A percentile compares a stretch with the other conserved stretches of the same genome.
Conservation (phyloP, 345 rosid genomes). For the Garcia nutans region DNA sequence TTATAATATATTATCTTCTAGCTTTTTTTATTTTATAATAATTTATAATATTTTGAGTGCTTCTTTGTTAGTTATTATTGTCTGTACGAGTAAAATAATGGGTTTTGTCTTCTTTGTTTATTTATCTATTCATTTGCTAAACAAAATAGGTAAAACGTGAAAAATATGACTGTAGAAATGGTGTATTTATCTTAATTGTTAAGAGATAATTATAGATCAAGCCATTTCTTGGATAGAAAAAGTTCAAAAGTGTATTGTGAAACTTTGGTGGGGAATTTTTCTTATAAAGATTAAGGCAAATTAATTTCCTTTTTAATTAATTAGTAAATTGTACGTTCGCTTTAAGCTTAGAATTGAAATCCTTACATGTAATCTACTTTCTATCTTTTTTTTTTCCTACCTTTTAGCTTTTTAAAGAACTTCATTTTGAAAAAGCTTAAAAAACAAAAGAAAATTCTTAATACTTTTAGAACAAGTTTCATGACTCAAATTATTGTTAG, state of each 20-base stretch:
- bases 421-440: neutral
- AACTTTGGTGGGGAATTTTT: neutral
- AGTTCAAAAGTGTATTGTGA: neutral
- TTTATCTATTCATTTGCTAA: neutral
- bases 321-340: too few species aligned
- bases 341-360: too few species aligned
- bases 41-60: neutral
- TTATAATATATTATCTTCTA: neutral
- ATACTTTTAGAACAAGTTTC: neutral
- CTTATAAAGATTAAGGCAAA: too few species aligned
- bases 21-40: neutral
- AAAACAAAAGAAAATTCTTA: too few species aligned
- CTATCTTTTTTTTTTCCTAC: neutral
- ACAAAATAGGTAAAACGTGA: neutral
- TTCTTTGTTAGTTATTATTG: constrained; percentile 7
- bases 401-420: neutral
- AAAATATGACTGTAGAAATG: neutral
- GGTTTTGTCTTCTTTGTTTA: neutral
- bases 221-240: neutral
- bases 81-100: neutral
- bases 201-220: neutral
- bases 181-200: neutral
- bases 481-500: neutral
- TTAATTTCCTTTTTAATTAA: too few species aligned
- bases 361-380: too few species aligned